Conservation (phyloP, 148 eudicot species). For the Cornus kousa region DNA sequence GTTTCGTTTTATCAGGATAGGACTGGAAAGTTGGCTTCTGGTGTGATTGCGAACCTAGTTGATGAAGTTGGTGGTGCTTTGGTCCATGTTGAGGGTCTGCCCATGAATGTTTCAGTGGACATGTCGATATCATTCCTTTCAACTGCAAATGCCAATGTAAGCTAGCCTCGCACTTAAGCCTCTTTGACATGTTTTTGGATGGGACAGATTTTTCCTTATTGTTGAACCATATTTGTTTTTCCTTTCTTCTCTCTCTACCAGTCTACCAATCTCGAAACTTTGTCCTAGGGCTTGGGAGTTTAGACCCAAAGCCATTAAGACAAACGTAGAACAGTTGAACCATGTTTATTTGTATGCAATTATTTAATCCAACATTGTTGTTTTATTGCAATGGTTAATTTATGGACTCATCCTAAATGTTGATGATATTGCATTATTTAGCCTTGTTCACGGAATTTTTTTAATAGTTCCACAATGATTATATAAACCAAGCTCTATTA, state of each 20-base stretch:
- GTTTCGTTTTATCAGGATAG: slow-evolving; percentile 40
- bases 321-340: too few relatives aligned
- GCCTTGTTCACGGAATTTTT: background rate
- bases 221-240: background rate
- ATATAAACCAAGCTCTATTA: background rate
- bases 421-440: background rate
- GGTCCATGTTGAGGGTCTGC: slow-evolving; percentile 43
- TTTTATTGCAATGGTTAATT: background rate
- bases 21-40: slow-evolving; percentile 48
- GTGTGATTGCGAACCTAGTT: slow-evolving; percentile 79
- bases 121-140: slow-evolving; percentile 76
- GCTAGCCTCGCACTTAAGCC: slow-evolving; percentile 9
- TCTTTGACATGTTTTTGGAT: background rate
- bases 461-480: too few relatives aligned
- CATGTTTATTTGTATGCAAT: background rate
- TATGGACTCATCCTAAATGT: background rate
- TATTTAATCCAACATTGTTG: too few relatives aligned
- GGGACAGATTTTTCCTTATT: background rate
- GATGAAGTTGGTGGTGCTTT: slow-evolving; percentile 70
- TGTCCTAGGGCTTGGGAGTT: too few relatives aligned
- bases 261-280: too few relatives aligned
- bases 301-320: too few relatives aligned
- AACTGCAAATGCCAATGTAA: slow-evolving; percentile 64
- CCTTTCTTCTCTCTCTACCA: too few relatives aligned
- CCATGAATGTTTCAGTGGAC: slow-evolving; percentile 76